Conservation (phyloP, 495 filamentous ascomycete genomes). For the Hypoxylon rickii region DNA sequence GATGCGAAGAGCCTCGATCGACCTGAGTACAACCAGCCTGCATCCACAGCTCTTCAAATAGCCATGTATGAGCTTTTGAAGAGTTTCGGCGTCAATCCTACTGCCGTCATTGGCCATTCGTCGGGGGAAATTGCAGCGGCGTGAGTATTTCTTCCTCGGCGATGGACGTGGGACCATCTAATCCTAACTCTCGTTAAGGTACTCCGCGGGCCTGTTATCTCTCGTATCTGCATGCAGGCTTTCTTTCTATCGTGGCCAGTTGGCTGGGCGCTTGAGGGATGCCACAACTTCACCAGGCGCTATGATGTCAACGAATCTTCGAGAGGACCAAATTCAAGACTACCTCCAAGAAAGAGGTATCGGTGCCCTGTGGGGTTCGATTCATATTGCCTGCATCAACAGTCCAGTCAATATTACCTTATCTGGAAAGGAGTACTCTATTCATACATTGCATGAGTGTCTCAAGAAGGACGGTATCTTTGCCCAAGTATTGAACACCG, state of each 20-base stretch:
- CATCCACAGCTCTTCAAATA: neutral
- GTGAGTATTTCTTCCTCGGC: no score
- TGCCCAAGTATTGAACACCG: constrained; percentile 41
- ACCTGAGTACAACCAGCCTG: neutral
- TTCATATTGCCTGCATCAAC: constrained; percentile 51
- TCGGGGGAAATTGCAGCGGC: no score
- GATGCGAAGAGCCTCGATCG: neutral
- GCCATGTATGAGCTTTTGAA: no score
- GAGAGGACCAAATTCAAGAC: constrained; percentile 2
- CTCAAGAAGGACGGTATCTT: constrained; percentile 45
- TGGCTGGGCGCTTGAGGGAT: neutral
- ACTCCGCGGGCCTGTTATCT: neutral
- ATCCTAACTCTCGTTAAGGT: neutral
- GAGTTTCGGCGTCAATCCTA: no score
- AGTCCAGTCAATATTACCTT: constrained; percentile 50
- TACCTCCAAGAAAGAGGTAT: neutral
- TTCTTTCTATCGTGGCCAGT: constrained; percentile 3
- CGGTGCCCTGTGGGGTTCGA: neutral
- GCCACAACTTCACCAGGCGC: neutral
- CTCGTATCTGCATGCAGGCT: constrained; percentile 1
- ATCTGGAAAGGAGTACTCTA: constrained; percentile 38
- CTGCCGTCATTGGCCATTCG: no score
- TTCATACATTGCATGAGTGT: constrained; percentile 38
- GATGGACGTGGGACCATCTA: no score
- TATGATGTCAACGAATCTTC: constrained; percentile 49